These are phyloP conservation scores for Guadua angustifolia DNA, from an alignment of 176 grass and related monocot genomes.

Conservation along the genomic window DNA sequence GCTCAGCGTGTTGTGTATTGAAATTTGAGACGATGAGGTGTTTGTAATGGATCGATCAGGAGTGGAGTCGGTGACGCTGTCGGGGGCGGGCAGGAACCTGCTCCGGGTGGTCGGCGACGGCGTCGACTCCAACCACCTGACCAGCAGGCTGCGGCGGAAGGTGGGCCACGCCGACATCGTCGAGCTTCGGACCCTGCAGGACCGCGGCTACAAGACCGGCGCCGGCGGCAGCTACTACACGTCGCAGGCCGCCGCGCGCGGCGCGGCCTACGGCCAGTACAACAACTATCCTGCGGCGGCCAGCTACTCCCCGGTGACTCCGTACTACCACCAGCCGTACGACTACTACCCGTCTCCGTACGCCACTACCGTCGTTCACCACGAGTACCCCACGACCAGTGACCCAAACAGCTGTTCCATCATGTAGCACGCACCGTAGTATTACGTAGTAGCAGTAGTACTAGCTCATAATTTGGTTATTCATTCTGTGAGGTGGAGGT, in stretches of 20 bases:
- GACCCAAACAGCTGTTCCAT: slow-evolving; percentile 38
- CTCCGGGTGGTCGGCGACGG: slow-evolving; percentile 48
- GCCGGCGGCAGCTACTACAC: neutral
- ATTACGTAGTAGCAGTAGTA: neutral
- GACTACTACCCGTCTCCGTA: slow-evolving; percentile 3
- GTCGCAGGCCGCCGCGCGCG: neutral
- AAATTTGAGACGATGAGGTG: neutral
- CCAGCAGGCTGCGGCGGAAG: slow-evolving; percentile 46
- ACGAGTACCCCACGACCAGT: slow-evolving; percentile 13
- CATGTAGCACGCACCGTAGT: slow-evolving; percentile 42
- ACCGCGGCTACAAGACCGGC: neutral
- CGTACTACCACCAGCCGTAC: neutral
- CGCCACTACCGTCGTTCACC: neutral
- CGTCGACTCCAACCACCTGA: slow-evolving; percentile 55
- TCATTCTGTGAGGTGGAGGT: neutral
- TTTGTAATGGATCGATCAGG: neutral
- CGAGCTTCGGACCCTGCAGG: slow-evolving; percentile 46
- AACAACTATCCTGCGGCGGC: neutral
- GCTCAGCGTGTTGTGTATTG: neutral
- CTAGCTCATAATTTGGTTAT: neutral
- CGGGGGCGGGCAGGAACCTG: slow-evolving; percentile 41
- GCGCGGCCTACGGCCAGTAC: neutral
- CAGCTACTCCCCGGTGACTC: neutral
- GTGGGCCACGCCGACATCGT: slow-evolving; percentile 52
- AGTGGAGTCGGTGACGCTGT: slow-evolving; percentile 56